Percentiles rank a stretch among this genome's conserved stretches.
Evolutionary conservation across 2,329 filamentous ascomycete species (phyloP).

Genomic region (Curvularia lunata): DNA sequence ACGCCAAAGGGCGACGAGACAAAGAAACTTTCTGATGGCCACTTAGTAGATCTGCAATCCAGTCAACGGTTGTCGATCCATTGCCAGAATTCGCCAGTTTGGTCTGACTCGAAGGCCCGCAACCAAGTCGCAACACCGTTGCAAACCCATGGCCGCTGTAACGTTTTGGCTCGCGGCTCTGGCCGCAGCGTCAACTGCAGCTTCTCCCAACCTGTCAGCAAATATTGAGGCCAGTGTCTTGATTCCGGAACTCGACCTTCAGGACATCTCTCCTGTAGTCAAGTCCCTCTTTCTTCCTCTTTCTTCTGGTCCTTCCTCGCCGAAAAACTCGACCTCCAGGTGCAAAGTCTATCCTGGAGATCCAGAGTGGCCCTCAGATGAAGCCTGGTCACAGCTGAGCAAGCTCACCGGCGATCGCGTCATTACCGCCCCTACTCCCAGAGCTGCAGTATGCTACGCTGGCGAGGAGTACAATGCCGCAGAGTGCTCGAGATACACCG

Average conservation of each 20-base stretch:
- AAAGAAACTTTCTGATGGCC: slow-evolving; percentile 15
- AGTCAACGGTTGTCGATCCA: slow-evolving; percentile 16
- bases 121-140: not conserved
- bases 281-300: slow-evolving; percentile 31
- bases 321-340: slow-evolving; percentile 28
- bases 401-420: slow-evolving; percentile 37
- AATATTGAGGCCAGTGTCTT: slow-evolving; percentile 14
- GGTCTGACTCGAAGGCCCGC: slow-evolving; percentile 7
- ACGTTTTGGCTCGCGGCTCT: slow-evolving; percentile 32
- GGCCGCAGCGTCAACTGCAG: slow-evolving; percentile 30
- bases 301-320: slow-evolving; percentile 9
- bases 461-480: slow-evolving; percentile 35
- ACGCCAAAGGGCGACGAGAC: slow-evolving; percentile 1
- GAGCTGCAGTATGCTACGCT: slow-evolving; percentile 45
- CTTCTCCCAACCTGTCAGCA: slow-evolving; percentile 27
- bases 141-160: slow-evolving; percentile 22
- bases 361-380: slow-evolving; percentile 56
- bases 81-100: slow-evolving; percentile 6
- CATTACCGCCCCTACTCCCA: slow-evolving; percentile 35
- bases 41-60: slow-evolving; percentile 15
- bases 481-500: slow-evolving; percentile 39
- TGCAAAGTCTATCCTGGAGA: slow-evolving; percentile 60
- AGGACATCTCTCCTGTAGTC: slow-evolving; percentile 26
- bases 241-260: slow-evolving; percentile 28
- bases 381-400: slow-evolving; percentile 57